phyloP scores from a whole-genome alignment of 2,329 filamentous ascomycete genomes.

The Xylariales sp. region DNA sequence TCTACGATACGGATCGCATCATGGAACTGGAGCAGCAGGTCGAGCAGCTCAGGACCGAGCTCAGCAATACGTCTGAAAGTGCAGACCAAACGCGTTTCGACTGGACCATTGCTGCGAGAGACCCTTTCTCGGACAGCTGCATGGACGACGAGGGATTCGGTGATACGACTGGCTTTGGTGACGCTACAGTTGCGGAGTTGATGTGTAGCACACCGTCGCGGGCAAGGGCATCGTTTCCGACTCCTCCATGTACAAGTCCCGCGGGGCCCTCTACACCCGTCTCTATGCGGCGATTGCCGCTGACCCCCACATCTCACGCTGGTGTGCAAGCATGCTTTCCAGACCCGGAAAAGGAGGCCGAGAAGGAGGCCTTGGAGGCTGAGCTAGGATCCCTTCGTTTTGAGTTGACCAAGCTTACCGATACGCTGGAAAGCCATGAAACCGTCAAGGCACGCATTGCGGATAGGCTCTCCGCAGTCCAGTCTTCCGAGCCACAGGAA shows the following conservation, averaged over 20 bases:
- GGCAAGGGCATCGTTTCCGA: slow-evolving; percentile 42
- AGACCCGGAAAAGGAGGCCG: slow-evolving; percentile 36
- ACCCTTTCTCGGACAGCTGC: slow-evolving; percentile 41
- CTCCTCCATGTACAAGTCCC: slow-evolving; percentile 50
- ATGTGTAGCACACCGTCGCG: slow-evolving; percentile 46
- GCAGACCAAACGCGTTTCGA: slow-evolving; percentile 28
- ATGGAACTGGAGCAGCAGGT: slow-evolving; percentile 32
- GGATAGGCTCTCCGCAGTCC: slow-evolving; percentile 16
- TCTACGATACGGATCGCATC: slow-evolving; percentile 41
- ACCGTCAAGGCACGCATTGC: slow-evolving; percentile 31
- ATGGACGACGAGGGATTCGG: slow-evolving; percentile 33
- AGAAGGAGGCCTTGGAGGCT: slow-evolving; percentile 37
- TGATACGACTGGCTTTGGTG: slow-evolving; percentile 45
- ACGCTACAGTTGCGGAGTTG: slow-evolving; percentile 46
- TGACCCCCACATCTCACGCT: slow-evolving; percentile 21
- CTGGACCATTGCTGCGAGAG: slow-evolving; percentile 47
- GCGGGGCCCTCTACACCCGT: slow-evolving; percentile 32
- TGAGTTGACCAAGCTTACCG: slow-evolving; percentile 43
- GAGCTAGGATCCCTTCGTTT: slow-evolving; percentile 44
- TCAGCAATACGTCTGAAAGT: slow-evolving; percentile 16
- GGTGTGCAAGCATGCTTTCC: slow-evolving; percentile 38
- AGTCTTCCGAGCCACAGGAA: slow-evolving; percentile 12
- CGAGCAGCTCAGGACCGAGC: slow-evolving; percentile 24
- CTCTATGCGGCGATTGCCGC: slow-evolving; percentile 17
- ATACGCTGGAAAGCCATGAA: slow-evolving; percentile 43